Percentiles rank a stretch among this genome's conserved stretches.
Conservation (phyloP, 208 protist species). For the Trichomonas gallinae region DNA sequence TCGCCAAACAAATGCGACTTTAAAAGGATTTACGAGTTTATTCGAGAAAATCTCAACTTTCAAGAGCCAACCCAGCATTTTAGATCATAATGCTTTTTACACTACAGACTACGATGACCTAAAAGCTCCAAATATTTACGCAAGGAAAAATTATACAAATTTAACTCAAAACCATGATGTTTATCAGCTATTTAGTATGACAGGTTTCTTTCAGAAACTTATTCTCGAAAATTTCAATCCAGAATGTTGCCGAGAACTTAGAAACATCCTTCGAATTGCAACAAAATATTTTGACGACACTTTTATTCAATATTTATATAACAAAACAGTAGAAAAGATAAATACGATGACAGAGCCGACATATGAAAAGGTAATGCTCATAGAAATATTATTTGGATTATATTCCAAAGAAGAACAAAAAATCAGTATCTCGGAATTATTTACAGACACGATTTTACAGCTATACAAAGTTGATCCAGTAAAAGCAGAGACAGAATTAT, state of each 20-base stretch:
- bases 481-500: too few species aligned
- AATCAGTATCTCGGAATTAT: too few species aligned
- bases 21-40: background rate
- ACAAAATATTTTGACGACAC: background rate
- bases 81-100: background rate
- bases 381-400: background rate
- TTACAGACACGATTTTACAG: too few species aligned
- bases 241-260: background rate
- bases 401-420: background rate
- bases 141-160: background rate
- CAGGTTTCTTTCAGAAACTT: background rate
- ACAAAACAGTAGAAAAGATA: background rate
- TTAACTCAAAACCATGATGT: background rate
- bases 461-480: too few species aligned
- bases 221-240: background rate
- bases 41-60: background rate
- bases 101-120: background rate
- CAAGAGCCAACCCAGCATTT: background rate
- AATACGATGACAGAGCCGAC: background rate
- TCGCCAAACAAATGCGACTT: background rate
- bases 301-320: background rate
- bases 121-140: background rate
- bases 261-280: background rate
- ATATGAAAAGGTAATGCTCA: background rate
- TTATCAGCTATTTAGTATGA: background rate